Evolutionary conservation across 2,329 filamentous ascomycete species (phyloP).

Genomic region (Lachnellula subtilissima): DNA sequence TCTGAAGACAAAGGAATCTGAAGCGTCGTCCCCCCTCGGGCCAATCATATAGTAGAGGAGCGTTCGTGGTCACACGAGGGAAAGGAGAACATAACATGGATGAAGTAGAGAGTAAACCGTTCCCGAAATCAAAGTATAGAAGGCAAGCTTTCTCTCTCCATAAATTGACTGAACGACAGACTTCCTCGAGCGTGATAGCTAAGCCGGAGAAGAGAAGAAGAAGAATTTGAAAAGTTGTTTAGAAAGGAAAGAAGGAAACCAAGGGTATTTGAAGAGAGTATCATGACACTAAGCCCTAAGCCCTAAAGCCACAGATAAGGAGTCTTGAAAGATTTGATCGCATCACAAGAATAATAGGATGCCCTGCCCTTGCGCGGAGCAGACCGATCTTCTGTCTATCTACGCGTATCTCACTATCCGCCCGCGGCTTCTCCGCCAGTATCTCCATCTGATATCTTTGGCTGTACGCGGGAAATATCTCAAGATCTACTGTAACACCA

Average conservation of each 20-base stretch:
- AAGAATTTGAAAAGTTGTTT: not conserved
- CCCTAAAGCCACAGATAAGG: constrained; percentile 20
- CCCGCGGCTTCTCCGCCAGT: not conserved
- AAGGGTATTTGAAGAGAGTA: constrained; percentile 12
- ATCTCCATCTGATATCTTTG: not conserved
- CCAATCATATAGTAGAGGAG: not conserved
- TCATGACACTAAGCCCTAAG: not conserved
- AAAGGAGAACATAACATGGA: not conserved
- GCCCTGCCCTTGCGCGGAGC: not conserved
- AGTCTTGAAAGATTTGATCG: constrained; percentile 1
- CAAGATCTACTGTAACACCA: not conserved
- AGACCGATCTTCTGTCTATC: not conserved
- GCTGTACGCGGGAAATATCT: not conserved
- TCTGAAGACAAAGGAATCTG: not conserved
- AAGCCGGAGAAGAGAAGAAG: not conserved
- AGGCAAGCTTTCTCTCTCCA: not conserved
- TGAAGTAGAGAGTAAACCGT: not conserved
- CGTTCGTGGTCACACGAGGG: not conserved
- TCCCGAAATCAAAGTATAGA: not conserved
- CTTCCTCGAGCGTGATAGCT: not conserved
- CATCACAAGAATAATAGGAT: constrained; percentile 2
- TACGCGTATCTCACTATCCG: not conserved
- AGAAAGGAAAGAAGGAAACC: not conserved
- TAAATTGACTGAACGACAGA: no score
- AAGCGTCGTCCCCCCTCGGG: not conserved